phyloP scores from a whole-genome alignment of 345 rosid genomes.

The Erucastrum elatum region DNA sequence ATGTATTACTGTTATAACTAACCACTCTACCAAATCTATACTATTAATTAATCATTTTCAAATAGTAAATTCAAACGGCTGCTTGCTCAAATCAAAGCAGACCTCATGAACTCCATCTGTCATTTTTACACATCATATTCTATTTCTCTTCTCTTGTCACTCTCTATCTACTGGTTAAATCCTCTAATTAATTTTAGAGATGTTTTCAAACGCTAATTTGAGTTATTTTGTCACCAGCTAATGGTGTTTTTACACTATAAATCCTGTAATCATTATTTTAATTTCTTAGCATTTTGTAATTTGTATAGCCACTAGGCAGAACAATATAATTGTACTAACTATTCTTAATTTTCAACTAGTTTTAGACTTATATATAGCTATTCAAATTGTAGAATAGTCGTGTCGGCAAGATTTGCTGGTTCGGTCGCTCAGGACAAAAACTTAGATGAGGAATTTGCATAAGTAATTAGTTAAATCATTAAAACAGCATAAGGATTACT shows the following conservation, averaged over 20 bases:
- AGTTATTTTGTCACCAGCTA: neutral
- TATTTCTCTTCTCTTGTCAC: slow-evolving; percentile 14
- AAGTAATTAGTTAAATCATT: neutral
- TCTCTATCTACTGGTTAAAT: neutral
- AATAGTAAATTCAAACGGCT: slow-evolving; percentile 30
- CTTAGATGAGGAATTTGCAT: neutral
- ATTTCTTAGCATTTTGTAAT: neutral
- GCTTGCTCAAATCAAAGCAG: slow-evolving; percentile 28
- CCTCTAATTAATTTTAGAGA: neutral
- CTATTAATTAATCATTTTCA: neutral
- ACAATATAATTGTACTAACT: neutral
- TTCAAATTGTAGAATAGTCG: slow-evolving; percentile 29
- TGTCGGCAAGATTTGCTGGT: slow-evolving; percentile 69
- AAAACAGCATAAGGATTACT: no score
- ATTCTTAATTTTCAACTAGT: slow-evolving; percentile 8
- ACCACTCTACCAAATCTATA: neutral
- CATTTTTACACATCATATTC: slow-evolving; percentile 3
- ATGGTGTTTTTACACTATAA: neutral
- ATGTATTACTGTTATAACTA: neutral
- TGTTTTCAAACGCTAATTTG: neutral
- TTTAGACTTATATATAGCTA: neutral
- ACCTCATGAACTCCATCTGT: slow-evolving; percentile 38
- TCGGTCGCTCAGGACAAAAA: slow-evolving; percentile 3
- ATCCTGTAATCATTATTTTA: neutral
- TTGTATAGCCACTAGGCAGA: neutral